Evolutionary conservation across 352 stramenopile species (phyloP).

Genomic region (Phytopythium montanum): DNA sequence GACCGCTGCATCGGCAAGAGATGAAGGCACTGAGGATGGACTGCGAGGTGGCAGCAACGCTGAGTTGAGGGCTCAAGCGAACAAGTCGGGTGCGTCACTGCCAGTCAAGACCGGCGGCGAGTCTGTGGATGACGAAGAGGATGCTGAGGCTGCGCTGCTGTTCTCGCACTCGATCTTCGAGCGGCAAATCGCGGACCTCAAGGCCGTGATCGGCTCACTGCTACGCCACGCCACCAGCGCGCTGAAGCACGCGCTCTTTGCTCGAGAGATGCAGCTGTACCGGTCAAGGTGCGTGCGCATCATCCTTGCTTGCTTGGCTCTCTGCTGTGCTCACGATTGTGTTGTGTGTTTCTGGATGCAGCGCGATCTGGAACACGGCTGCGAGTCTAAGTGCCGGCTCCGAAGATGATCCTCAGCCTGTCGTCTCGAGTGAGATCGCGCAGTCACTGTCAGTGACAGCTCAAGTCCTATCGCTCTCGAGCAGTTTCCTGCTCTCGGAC

Average conservation of each 20-base stretch:
- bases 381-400: neutral
- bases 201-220: constrained; percentile 23
- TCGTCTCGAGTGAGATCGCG: constrained; percentile 35
- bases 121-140: constrained; percentile 20
- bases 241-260: constrained; percentile 18
- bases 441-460: constrained; percentile 23
- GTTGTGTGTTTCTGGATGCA: constrained; percentile 12
- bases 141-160: constrained; percentile 39
- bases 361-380: constrained; percentile 15
- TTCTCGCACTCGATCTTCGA: constrained; percentile 80
- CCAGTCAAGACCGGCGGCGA: constrained; percentile 3
- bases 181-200: constrained; percentile 45
- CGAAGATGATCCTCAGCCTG: neutral
- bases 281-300: constrained; percentile 22
- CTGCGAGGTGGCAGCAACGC: neutral
- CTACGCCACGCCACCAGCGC: constrained; percentile 23
- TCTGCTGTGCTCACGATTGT: neutral
- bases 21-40: neutral
- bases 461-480: constrained; percentile 21
- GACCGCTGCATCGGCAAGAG: no score
- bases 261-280: constrained; percentile 35
- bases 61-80: neutral
- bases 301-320: constrained; percentile 7
- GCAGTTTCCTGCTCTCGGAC: constrained; percentile 20
- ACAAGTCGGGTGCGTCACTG: neutral